Conservation (phyloP, 305 asterid genomes). For the Rubia balearica region DNA sequence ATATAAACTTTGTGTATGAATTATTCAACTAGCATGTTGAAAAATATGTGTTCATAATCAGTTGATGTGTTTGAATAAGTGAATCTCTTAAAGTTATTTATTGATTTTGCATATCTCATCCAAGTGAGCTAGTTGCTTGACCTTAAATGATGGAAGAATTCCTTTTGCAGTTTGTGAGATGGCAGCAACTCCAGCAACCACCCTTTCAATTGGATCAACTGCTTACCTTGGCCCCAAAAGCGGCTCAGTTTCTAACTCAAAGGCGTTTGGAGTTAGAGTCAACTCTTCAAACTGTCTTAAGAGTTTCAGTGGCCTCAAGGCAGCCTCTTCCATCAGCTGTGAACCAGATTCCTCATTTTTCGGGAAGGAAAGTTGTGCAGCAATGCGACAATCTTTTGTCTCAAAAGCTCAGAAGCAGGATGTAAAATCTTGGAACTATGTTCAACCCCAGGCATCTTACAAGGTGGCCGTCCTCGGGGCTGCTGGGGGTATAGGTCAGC, state of each 20-base stretch:
- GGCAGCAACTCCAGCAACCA: constrained; percentile 67
- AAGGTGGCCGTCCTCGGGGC: constrained; percentile 25
- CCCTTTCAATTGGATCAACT: constrained; percentile 52
- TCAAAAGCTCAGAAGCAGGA: constrained; percentile 32
- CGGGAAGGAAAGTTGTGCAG: constrained; percentile 40
- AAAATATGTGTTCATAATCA: background rate
- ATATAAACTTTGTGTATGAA: background rate
- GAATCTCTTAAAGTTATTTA: background rate
- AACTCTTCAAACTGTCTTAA: constrained; percentile 35
- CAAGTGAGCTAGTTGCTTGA: background rate
- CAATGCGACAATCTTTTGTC: constrained; percentile 29
- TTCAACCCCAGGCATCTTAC: constrained; percentile 53
- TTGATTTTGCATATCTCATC: background rate
- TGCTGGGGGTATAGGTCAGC: constrained; percentile 29
- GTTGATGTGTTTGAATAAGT: background rate
- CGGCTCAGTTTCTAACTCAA: constrained; percentile 36
- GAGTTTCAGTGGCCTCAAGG: constrained; percentile 57
- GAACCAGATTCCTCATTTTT: constrained; percentile 47
- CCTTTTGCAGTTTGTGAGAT: constrained; percentile 38
- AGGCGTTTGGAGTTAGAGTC: constrained; percentile 39
- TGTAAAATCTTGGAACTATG: constrained; percentile 29
- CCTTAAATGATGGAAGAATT: background rate
- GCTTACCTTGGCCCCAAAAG: constrained; percentile 39
- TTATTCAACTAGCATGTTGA: background rate
- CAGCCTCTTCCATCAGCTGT: constrained; percentile 31